A percentile compares a stretch with the other conserved stretches of the same genome.
Conservation (phyloP, 306 rosid species). For the Quercus aquifolioides region DNA sequence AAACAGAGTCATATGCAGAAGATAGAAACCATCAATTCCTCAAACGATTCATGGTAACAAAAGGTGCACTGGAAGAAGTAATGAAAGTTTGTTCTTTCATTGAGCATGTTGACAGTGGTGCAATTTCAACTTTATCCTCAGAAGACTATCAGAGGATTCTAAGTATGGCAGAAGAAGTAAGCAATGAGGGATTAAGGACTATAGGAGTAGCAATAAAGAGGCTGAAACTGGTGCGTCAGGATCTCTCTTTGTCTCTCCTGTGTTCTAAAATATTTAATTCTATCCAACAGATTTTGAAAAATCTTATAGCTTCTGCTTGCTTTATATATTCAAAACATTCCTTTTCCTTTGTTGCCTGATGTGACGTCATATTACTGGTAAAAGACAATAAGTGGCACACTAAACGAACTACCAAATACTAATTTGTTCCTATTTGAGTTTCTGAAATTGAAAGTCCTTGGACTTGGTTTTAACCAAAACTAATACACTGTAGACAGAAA, state of each 20-base stretch:
- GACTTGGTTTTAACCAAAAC: not conserved
- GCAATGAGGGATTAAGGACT: slow-evolving; percentile 74
- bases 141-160: slow-evolving; percentile 48
- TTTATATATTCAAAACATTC: not conserved
- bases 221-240: slow-evolving; percentile 42
- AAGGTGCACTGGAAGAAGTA: slow-evolving; percentile 89
- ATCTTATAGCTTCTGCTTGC: not conserved
- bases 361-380: not conserved
- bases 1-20: slow-evolving; percentile 32
- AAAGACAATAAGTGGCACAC: not conserved
- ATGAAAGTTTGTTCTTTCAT: slow-evolving; percentile 58
- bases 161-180: slow-evolving; percentile 53
- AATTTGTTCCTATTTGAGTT: not conserved
- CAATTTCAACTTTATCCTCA: slow-evolving; percentile 30
- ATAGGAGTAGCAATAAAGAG: slow-evolving; percentile 75
- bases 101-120: slow-evolving; percentile 38
- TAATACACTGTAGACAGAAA: not conserved
- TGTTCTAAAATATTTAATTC: not conserved
- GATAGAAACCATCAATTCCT: slow-evolving; percentile 25
- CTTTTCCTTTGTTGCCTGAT: not conserved
- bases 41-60: slow-evolving; percentile 55
- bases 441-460: not conserved
- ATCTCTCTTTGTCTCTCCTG: slow-evolving; percentile 4
- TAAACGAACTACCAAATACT: not conserved
- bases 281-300: not conserved